phyloP scores from a whole-genome alignment of 75 land plant genomes.

The Picea sitchensis region DNA sequence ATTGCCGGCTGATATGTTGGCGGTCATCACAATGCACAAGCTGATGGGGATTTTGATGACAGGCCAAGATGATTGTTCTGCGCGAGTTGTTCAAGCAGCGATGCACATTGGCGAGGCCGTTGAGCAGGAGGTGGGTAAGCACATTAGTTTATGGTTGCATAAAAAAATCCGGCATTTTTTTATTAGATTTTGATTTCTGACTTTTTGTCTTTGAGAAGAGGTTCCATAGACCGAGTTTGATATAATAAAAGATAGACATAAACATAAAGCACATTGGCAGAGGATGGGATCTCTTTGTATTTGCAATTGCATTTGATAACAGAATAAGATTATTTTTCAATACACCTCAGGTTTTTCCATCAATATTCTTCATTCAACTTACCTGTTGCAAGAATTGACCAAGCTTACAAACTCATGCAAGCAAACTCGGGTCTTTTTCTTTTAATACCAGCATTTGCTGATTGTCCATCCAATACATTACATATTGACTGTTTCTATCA shows the following conservation, averaged over 20 bases:
- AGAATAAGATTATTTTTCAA: too few relatives aligned
- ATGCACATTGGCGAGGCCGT: constrained; percentile 77
- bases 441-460: neutral
- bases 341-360: too few relatives aligned
- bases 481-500: too few relatives aligned
- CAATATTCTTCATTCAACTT: too few relatives aligned
- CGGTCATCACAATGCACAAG: constrained; percentile 95
- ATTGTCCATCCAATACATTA: neutral
- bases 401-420: too few relatives aligned
- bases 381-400: too few relatives aligned
- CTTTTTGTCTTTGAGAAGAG: neutral
- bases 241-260: too few relatives aligned
- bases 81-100: constrained; percentile 62
- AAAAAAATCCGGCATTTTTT: too few relatives aligned
- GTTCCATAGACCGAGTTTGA: neutral
- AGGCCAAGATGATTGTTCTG: constrained; percentile 34
- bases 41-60: constrained; percentile 75
- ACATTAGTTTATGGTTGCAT: neutral
- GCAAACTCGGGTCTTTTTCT: too few relatives aligned
- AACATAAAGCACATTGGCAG: too few relatives aligned
- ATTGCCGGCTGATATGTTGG: constrained; percentile 84
- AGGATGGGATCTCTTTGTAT: too few relatives aligned
- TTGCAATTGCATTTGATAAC: too few relatives aligned
- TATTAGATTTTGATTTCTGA: neutral
- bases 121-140: constrained; percentile 76